Percentiles rank a stretch among this genome's conserved stretches.
Evolutionary conservation across 148 eudicot species (phyloP).

Genomic region (Rhododendron henanense): DNA sequence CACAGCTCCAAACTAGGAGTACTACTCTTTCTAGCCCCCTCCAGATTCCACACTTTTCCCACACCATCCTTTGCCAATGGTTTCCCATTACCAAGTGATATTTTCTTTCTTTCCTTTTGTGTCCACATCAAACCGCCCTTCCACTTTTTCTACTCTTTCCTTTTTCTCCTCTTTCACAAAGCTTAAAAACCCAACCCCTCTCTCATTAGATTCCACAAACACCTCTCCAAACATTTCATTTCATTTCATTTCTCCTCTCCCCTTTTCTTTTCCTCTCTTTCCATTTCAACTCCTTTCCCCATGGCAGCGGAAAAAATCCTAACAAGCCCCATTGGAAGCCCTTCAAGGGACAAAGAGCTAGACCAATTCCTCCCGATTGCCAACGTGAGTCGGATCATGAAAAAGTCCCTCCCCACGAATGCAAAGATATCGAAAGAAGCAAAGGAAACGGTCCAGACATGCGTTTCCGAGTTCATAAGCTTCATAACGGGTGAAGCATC

Average conservation of each 20-base stretch:
- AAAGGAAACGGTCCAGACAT: not conserved
- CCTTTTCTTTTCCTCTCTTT: not conserved
- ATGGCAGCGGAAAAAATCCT: slow-evolving; percentile 17
- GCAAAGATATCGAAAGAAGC: not conserved
- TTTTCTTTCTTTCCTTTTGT: not conserved
- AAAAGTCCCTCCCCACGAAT: not conserved
- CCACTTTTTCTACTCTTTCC: not conserved
- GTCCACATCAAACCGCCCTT: slow-evolving; percentile 15
- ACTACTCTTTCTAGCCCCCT: not conserved
- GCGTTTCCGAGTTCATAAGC: not conserved
- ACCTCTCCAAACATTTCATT: not conserved
- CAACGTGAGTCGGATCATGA: not conserved
- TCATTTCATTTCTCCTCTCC: not conserved
- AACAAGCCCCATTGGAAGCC: not conserved
- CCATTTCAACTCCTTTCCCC: not conserved
- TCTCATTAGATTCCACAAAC: not conserved
- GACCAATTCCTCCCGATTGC: not conserved
- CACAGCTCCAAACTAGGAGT: not conserved
- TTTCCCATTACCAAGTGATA: not conserved
- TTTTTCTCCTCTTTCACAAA: not conserved
- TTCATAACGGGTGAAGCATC: not conserved
- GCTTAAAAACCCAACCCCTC: not conserved
- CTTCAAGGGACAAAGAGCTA: not conserved
- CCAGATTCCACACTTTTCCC: not conserved
- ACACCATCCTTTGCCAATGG: not conserved